Percentiles rank a stretch among this genome's conserved stretches.
Evolutionary conservation across 2,329 filamentous ascomycete species (phyloP).

Genomic region (Magnaporthiopsis poae): DNA sequence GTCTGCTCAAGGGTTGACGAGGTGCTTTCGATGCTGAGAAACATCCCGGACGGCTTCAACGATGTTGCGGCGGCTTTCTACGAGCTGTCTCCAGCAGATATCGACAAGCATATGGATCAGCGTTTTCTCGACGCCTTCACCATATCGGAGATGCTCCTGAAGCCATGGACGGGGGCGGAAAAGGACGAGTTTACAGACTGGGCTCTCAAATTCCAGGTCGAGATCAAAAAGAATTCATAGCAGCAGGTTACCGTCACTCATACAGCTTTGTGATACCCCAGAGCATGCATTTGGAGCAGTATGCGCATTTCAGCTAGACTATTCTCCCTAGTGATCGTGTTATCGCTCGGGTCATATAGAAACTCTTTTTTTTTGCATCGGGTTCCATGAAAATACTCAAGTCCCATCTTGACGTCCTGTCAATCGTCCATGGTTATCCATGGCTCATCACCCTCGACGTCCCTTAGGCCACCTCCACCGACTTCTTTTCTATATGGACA

Average conservation of each 20-base stretch:
- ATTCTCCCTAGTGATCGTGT: background rate
- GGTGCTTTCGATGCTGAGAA: conserved; percentile 44
- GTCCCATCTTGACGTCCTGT: background rate
- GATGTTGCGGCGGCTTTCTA: conserved; percentile 66
- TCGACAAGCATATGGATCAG: conserved; percentile 47
- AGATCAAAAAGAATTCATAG: conserved; percentile 5
- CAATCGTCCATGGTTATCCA: background rate
- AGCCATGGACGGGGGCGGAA: conserved; percentile 49
- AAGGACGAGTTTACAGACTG: conserved; percentile 72
- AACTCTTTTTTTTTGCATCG: background rate
- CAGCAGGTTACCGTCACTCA: background rate
- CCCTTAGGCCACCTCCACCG: background rate
- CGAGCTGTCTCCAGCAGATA: conserved; percentile 49
- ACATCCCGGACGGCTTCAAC: conserved; percentile 58
- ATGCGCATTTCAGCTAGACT: background rate
- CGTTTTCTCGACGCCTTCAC: conserved; percentile 52
- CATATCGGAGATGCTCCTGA: conserved; percentile 44
- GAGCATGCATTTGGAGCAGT: background rate
- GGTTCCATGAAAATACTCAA: background rate
- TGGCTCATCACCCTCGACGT: background rate
- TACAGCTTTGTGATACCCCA: background rate
- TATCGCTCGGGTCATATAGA: background rate
- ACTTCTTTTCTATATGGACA: conserved; percentile 4
- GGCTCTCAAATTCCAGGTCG: conserved; percentile 46
- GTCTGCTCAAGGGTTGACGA: conserved; percentile 41